Conservation (phyloP, 78 protist genomes). For the Dictyostelium firmibasis region DNA sequence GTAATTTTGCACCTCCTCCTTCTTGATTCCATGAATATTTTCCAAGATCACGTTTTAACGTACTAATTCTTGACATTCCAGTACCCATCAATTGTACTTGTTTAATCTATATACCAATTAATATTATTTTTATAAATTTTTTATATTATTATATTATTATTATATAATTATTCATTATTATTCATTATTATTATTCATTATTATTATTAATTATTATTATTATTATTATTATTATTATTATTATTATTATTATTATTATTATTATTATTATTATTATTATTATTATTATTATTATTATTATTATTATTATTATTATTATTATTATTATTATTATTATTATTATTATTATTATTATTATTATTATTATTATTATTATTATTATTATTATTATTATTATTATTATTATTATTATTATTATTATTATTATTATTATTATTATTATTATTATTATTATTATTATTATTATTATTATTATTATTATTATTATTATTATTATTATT, state of each 20-base stretch:
- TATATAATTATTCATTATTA: too few species aligned
- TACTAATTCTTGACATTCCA: slow-evolving; percentile 14
- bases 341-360: too few species aligned
- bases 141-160: too few species aligned
- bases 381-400: neutral
- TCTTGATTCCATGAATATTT: slow-evolving; percentile 32
- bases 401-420: neutral
- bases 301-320: neutral
- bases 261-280: neutral
- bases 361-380: neutral
- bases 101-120: slow-evolving; percentile 14
- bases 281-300: too few species aligned
- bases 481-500: neutral
- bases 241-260: neutral
- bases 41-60: neutral
- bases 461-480: neutral
- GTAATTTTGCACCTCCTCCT: slow-evolving; percentile 4
- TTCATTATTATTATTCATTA: neutral
- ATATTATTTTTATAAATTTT: neutral
- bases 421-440: neutral
- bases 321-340: neutral
- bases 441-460: neutral
- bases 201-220: neutral
- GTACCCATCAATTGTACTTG: slow-evolving; percentile 16
- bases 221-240: too few species aligned